These are phyloP conservation scores for Aegilops umbellulata DNA, from an alignment of 176 grass and related monocot species.

Conservation along the genomic window DNA sequence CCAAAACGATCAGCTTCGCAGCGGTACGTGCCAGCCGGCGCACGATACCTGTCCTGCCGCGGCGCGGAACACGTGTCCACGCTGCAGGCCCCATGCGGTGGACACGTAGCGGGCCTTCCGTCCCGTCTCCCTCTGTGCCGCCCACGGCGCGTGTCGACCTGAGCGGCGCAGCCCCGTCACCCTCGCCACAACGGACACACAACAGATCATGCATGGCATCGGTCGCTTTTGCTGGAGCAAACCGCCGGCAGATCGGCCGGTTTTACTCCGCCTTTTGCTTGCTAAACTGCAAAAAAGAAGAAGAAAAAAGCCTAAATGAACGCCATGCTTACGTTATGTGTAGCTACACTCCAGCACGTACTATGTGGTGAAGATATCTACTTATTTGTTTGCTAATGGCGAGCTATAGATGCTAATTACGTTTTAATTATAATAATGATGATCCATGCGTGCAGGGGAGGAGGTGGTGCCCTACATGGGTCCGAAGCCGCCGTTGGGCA, in stretches of 20 bases:
- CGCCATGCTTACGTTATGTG: not conserved
- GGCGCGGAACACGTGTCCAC: not conserved
- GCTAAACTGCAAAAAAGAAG: not conserved
- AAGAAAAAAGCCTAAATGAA: not conserved
- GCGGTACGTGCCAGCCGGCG: not conserved
- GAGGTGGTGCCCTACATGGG: slow-evolving; percentile 65
- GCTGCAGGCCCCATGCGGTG: not conserved
- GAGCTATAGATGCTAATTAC: not conserved
- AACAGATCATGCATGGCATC: not conserved
- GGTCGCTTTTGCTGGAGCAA: not conserved
- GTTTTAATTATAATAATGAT: not conserved
- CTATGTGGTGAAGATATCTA: no score
- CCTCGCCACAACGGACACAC: not conserved
- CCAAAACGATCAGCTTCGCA: not conserved
- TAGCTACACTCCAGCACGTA: not conserved
- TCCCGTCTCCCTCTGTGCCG: not conserved
- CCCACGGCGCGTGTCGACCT: slow-evolving; percentile 24
- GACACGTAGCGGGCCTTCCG: not conserved
- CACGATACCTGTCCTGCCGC: not conserved
- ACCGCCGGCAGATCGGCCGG: not conserved
- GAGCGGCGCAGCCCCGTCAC: not conserved
- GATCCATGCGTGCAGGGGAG: slow-evolving; percentile 40
- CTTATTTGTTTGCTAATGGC: not conserved
- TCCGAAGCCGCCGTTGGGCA: slow-evolving; percentile 59
- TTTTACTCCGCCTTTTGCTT: not conserved